A percentile compares a stretch with the other conserved stretches of the same genome.
phyloP scores from a whole-genome alignment of 2,329 filamentous ascomycete genomes.

The Colletotrichum godetiae region DNA sequence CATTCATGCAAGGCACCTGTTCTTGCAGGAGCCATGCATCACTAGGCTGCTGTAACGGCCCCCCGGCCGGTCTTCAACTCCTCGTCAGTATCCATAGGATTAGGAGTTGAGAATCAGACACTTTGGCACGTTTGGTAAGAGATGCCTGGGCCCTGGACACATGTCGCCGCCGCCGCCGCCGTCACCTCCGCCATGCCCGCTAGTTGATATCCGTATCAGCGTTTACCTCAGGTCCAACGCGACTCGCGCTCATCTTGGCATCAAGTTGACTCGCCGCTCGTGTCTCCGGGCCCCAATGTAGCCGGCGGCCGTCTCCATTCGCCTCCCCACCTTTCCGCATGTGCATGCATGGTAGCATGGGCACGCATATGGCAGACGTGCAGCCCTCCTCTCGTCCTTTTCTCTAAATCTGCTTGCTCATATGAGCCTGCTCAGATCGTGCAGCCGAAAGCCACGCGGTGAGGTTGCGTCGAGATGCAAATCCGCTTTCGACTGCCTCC shows the following conservation, averaged over 20 bases:
- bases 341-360: background rate
- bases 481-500: too few relatives aligned
- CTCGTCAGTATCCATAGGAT: background rate
- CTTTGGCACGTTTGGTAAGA: background rate
- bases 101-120: background rate
- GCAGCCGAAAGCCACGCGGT: background rate
- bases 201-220: background rate
- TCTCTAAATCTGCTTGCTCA: background rate
- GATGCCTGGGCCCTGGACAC: background rate
- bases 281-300: background rate
- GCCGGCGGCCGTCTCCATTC: background rate
- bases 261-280: too few relatives aligned
- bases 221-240: background rate
- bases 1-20: slow-evolving; percentile 13
- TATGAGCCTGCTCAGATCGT: background rate
- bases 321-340: background rate
- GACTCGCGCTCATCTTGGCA: background rate
- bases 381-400: background rate
- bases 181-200: background rate
- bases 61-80: background rate
- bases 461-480: background rate
- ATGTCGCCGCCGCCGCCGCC: background rate
- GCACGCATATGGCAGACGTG: background rate
- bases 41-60: background rate
- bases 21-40: slow-evolving; percentile 1